phyloP scores from a whole-genome alignment of 2,329 filamentous ascomycete species.

The Didymosphaeria variabile region DNA sequence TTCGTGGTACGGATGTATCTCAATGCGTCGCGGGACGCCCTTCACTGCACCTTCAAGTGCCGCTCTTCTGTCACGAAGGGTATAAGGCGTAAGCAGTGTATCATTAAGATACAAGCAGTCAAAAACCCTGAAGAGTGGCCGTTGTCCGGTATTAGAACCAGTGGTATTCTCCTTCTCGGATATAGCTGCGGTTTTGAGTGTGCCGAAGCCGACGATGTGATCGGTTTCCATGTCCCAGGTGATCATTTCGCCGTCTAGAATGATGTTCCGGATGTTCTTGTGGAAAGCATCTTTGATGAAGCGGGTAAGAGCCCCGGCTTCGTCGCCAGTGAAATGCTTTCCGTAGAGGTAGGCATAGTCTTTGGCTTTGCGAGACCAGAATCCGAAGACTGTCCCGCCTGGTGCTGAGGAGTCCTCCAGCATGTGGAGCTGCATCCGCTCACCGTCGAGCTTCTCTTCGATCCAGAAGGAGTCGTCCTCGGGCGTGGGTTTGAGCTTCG shows the following conservation, averaged over 20 bases:
- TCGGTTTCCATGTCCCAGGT: constrained; percentile 92
- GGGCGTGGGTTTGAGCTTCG: constrained; percentile 70
- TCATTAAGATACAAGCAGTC: constrained; percentile 92
- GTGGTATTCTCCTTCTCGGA: constrained; percentile 79
- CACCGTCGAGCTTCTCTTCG: constrained; percentile 96
- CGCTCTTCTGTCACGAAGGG: constrained; percentile 78
- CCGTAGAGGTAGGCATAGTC: constrained; percentile 97
- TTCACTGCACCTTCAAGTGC: constrained; percentile 78
- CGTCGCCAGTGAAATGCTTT: constrained; percentile 71
- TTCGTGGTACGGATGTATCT: constrained; percentile 77
- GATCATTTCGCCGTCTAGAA: constrained; percentile 98
- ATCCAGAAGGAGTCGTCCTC: constrained; percentile 89
- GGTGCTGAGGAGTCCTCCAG: constrained; percentile 70
- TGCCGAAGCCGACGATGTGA: constrained; percentile 88
- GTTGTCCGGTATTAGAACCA: constrained; percentile 63
- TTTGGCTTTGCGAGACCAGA: constrained; percentile 96
- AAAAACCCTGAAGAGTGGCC: constrained; percentile 86
- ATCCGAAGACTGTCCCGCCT: constrained; percentile 79
- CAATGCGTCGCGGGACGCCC: constrained; percentile 77
- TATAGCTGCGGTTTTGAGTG: constrained; percentile 88
- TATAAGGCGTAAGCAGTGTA: constrained; percentile 79
- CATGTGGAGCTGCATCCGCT: constrained; percentile 98
- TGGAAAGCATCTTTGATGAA: constrained; percentile 82
- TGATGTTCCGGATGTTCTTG: constrained; percentile 80
- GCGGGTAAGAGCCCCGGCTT: constrained; percentile 79